phyloP scores from a whole-genome alignment of 108 stramenopile species.

The Fragilaria radians region DNA sequence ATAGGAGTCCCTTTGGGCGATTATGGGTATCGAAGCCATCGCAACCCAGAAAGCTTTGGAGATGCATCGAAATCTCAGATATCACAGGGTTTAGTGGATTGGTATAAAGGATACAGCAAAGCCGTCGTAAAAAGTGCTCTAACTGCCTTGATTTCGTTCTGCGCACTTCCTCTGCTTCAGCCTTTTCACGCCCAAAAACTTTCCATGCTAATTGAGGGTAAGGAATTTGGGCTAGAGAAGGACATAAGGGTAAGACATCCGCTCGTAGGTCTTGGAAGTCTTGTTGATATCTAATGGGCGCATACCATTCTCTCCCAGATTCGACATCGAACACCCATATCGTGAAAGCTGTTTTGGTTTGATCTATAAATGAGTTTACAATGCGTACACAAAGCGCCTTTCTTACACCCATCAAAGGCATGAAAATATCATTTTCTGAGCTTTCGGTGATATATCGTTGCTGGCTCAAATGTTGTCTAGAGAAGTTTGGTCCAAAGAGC shows the following conservation, averaged over 20 bases:
- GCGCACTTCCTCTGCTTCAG: constrained; percentile 28
- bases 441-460: neutral
- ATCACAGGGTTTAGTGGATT: constrained; percentile 45
- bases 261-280: constrained; percentile 72
- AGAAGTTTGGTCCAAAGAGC: neutral
- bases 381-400: constrained; percentile 73
- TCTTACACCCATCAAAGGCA: constrained; percentile 67
- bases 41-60: constrained; percentile 82
- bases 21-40: constrained; percentile 16
- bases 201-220: constrained; percentile 42
- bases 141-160: constrained; percentile 46
- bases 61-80: constrained; percentile 64
- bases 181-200: constrained; percentile 22
- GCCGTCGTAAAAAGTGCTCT: constrained; percentile 55
- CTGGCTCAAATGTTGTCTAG: neutral
- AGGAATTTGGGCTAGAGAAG: constrained; percentile 35
- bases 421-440: constrained; percentile 23
- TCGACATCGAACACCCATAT: constrained; percentile 83
- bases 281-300: constrained; percentile 66
- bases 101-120: constrained; percentile 54
- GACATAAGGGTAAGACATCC: constrained; percentile 30
- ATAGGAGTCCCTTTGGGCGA: constrained; percentile 28
- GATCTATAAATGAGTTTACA: constrained; percentile 64
- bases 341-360: constrained; percentile 58
- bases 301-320: constrained; percentile 76